Evolutionary conservation across 129 eudicot species (phyloP).

Genomic region (Artemisia argyi): DNA sequence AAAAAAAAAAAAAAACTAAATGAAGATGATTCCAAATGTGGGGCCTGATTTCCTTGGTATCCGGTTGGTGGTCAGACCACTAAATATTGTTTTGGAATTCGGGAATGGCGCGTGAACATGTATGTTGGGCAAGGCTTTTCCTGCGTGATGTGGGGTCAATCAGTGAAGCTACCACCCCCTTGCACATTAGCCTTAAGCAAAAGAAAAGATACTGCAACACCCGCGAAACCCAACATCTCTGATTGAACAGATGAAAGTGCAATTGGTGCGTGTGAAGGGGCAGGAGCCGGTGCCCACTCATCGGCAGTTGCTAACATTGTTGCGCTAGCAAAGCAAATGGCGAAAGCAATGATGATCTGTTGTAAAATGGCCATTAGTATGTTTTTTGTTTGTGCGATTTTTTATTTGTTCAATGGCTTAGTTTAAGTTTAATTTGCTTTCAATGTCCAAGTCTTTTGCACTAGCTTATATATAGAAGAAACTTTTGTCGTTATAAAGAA

Average conservation of each 20-base stretch:
- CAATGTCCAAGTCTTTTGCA: not conserved
- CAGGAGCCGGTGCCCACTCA: conserved; percentile 18
- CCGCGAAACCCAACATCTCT: conserved; percentile 1
- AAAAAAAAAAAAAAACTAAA: no score
- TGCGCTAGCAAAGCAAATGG: conserved; percentile 16
- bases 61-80: no score
- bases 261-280: conserved; percentile 6
- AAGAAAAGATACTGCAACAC: conserved; percentile 17
- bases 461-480: not conserved
- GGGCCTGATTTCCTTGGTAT: no score
- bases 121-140: no score
- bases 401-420: not conserved
- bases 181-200: no score
- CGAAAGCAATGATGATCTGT: conserved; percentile 6
- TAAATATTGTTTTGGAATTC: no score
- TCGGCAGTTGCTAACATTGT: conserved; percentile 16
- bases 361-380: conserved; percentile 15
- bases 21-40: no score
- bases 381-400: not conserved
- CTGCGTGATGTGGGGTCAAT: no score
- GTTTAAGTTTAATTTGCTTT: not conserved
- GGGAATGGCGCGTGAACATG: no score
- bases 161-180: no score
- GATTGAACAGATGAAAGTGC: not conserved
- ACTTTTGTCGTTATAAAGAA: conserved; percentile 1